A percentile compares a stretch with the other conserved stretches of the same genome.
Evolutionary conservation across 2,329 filamentous ascomycete species (phyloP).

Genomic region (Niveomyces coronatus): DNA sequence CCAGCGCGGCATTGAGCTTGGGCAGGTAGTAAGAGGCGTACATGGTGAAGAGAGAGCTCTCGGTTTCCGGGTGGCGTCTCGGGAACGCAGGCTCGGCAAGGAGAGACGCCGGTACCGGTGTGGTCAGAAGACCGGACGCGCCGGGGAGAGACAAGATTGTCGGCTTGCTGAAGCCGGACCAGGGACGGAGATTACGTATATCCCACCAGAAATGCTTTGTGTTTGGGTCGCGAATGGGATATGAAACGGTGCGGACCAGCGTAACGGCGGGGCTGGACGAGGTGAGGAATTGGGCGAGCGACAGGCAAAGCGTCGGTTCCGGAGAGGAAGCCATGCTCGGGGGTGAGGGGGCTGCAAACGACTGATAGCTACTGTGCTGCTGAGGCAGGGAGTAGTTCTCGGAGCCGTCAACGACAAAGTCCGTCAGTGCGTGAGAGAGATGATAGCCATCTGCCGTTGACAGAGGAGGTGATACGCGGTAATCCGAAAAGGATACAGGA

Average conservation of each 20-base stretch:
- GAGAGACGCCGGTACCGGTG: constrained; percentile 50
- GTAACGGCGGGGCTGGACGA: constrained; percentile 71
- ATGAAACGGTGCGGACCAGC: constrained; percentile 69
- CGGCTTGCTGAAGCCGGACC: constrained; percentile 67
- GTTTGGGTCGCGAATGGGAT: constrained; percentile 53
- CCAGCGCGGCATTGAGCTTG: constrained; percentile 77
- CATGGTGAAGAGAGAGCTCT: constrained; percentile 63
- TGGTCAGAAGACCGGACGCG: constrained; percentile 61
- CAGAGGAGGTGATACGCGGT: too few relatives aligned
- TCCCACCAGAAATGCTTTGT: constrained; percentile 95
- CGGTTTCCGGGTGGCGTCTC: constrained; percentile 65
- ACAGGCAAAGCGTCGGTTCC: constrained; percentile 48
- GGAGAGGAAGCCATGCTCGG: constrained; percentile 30
- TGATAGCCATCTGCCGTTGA: constrained; percentile 70
- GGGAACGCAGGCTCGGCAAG: constrained; percentile 49
- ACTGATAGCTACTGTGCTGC: constrained; percentile 31
- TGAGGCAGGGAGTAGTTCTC: constrained; percentile 12
- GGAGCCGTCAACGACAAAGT: constrained; percentile 26
- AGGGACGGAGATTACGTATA: constrained; percentile 73
- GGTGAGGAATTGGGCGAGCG: constrained; percentile 68
- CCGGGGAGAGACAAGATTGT: constrained; percentile 64
- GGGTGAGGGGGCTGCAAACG: constrained; percentile 35
- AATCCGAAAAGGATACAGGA: constrained; percentile 47
- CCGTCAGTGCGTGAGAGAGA: constrained; percentile 72
- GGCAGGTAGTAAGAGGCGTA: constrained; percentile 71